Evolutionary conservation across 2,329 filamentous ascomycete genomes (phyloP).

Genomic region (Fusarium begoniae): DNA sequence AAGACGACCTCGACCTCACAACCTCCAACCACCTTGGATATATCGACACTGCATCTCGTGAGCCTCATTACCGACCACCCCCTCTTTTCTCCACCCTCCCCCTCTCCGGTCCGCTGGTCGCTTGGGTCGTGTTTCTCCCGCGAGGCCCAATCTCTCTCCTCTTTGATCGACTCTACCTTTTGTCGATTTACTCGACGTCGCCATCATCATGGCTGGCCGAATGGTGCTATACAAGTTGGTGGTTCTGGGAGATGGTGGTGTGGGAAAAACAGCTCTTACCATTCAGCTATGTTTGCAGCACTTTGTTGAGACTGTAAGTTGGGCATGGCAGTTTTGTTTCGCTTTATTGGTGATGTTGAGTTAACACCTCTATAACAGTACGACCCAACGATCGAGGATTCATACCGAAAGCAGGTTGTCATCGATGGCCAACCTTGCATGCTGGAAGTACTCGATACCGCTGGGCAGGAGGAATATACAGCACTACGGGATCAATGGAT

Average conservation of each 20-base stretch:
- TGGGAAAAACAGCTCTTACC: constrained; percentile 92
- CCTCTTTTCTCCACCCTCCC: constrained; percentile 30
- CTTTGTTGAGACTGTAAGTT: constrained; percentile 89
- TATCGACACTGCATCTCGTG: constrained; percentile 24
- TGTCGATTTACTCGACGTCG: constrained; percentile 35
- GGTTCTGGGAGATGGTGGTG: constrained; percentile 92
- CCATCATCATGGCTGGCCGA: constrained; percentile 79
- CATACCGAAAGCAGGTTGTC: constrained; percentile 87
- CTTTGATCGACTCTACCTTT: constrained; percentile 26
- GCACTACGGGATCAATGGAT: constrained; percentile 98
- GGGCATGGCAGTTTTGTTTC: constrained; percentile 2
- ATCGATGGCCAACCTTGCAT: constrained; percentile 97
- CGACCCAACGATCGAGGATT: constrained; percentile 88
- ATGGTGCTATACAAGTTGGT: constrained; percentile 97
- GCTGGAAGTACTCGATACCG: constrained; percentile 96
- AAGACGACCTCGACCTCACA: constrained; percentile 40
- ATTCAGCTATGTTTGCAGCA: constrained; percentile 98
- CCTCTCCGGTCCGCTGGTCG: constrained; percentile 29
- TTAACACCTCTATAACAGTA: constrained; percentile 62
- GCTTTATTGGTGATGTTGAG: background rate
- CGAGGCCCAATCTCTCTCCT: constrained; percentile 14
- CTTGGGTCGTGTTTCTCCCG: constrained; percentile 16
- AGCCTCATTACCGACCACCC: constrained; percentile 35
- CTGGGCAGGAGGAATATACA: constrained; percentile 98
- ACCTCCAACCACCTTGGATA: constrained; percentile 33